These are phyloP conservation scores for Physcomitrellopsis africana DNA, from an alignment of 225 moss, liverwort and hornwort genomes.

Conservation along the genomic window DNA sequence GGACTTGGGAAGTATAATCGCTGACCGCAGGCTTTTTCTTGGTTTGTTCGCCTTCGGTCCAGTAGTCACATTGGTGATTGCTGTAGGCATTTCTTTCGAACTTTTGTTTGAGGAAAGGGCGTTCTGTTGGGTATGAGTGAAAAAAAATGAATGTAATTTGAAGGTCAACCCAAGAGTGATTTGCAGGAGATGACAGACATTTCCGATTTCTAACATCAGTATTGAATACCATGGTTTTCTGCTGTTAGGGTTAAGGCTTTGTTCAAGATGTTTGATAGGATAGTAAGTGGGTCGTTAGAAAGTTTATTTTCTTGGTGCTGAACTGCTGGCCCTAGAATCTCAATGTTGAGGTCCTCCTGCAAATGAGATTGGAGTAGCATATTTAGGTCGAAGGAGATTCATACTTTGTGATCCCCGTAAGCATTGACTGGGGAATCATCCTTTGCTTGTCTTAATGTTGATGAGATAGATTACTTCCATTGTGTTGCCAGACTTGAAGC, in stretches of 20 bases:
- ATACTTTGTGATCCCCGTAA: background rate
- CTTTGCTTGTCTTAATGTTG: background rate
- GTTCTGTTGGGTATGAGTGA: no score
- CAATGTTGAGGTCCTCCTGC: background rate
- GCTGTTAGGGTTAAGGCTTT: background rate
- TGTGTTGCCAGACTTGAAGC: slow-evolving; percentile 36
- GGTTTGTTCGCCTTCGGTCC: background rate
- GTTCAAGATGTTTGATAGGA: background rate
- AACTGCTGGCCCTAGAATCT: background rate
- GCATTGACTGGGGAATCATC: background rate
- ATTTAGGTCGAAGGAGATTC: background rate
- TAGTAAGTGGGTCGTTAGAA: background rate
- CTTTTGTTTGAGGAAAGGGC: no score
- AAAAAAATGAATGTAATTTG: no score
- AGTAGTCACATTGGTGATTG: background rate
- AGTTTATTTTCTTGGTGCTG: no score
- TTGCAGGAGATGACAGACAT: no score
- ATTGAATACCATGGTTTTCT: background rate
- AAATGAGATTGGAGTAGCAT: background rate
- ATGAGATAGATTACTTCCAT: background rate
- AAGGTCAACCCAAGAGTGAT: no score
- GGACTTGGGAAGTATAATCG: background rate
- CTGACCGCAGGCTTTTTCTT: background rate
- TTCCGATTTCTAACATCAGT: no score
- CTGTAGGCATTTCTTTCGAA: no score